Conservation (phyloP, 2,329 filamentous ascomycete species). For the Niveomyces coronatus region DNA sequence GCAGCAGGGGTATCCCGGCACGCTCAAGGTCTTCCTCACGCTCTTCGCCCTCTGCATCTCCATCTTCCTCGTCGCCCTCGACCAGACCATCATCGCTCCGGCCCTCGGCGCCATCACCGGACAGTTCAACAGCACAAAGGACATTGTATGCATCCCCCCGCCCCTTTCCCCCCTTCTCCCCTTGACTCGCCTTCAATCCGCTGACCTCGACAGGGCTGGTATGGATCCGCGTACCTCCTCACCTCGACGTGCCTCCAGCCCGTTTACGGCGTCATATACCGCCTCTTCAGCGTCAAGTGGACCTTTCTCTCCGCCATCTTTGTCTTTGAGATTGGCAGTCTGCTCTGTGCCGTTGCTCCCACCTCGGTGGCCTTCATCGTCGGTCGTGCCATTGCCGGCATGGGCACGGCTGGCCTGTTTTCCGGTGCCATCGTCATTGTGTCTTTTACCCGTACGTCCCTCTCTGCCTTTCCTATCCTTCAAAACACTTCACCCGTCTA, state of each 20-base stretch:
- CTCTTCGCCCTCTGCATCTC: conserved; percentile 34
- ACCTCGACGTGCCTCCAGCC: conserved; percentile 39
- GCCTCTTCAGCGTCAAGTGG: conserved; percentile 38
- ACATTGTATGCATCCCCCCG: conserved; percentile 26
- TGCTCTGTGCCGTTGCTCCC: conserved; percentile 34
- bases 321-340: conserved; percentile 34
- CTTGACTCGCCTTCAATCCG: conserved; percentile 9
- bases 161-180: conserved; percentile 15
- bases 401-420: conserved; percentile 41
- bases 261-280: conserved; percentile 39
- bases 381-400: conserved; percentile 40
- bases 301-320: conserved; percentile 32
- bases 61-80: conserved; percentile 39
- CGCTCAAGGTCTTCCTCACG: conserved; percentile 29
- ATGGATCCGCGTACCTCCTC: conserved; percentile 38
- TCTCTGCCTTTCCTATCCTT: neutral
- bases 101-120: conserved; percentile 41
- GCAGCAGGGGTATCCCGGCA: conserved; percentile 28
- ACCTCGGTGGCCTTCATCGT: conserved; percentile 39
- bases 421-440: conserved; percentile 40
- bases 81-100: conserved; percentile 43
- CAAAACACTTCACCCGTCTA: conserved; percentile 2
- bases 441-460: conserved; percentile 26
- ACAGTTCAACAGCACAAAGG: conserved; percentile 32
- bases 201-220: conserved; percentile 32